Evolutionary conservation across 2,329 filamentous ascomycete species (phyloP), one percentile per base, ranked within the genome.

Genomic region (Penicillium sp.): DNA sequence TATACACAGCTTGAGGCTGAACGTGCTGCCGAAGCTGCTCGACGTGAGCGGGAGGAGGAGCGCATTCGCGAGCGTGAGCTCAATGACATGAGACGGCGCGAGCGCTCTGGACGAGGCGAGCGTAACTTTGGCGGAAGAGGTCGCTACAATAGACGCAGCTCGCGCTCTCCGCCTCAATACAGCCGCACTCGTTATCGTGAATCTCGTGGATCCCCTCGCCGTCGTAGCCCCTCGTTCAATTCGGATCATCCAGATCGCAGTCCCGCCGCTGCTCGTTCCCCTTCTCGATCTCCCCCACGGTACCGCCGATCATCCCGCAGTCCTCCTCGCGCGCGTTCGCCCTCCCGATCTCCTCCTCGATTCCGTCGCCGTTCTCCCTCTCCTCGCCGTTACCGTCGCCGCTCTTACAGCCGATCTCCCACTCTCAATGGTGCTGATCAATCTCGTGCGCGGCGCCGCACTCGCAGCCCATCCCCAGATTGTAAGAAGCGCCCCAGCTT

Each of bases 11-110:
- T 92, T 53, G 89, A 96, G 71, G 89, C 91, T 37, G 92, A 95
- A 66, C 90, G 88, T 73, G 89, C 88, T 44, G 90, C 90, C 31
- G 90, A 95, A 71, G 87, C 90, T 70, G 85, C 87, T 31, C 87
- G 89, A 55, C 84, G 84, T 55, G 86, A 88, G 67, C 87, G 88
- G 63, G 89, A 94, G 70, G 85, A 89, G 56, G 84, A 90, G 59
- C 84, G 87, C 66, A 82, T 85, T 51, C 87, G 90, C 58, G 90
- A 95, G 60, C 86, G 87, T 61, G 88, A 92, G 54, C 69, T 91
- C 43, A 84, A 89, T 63, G 82, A 83, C 41, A 79, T 91, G 55
- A 85, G 90, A 70, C 87, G 89, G 58, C 73, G 77, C 51, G 79
- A 81, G 60, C 75, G 79, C 44, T 69, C 69, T 16, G 76, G 79